Base-by-base conservation (phyloP, 1,284 basidiomycete genomes). In the Sporisorium sorghi region DNA sequence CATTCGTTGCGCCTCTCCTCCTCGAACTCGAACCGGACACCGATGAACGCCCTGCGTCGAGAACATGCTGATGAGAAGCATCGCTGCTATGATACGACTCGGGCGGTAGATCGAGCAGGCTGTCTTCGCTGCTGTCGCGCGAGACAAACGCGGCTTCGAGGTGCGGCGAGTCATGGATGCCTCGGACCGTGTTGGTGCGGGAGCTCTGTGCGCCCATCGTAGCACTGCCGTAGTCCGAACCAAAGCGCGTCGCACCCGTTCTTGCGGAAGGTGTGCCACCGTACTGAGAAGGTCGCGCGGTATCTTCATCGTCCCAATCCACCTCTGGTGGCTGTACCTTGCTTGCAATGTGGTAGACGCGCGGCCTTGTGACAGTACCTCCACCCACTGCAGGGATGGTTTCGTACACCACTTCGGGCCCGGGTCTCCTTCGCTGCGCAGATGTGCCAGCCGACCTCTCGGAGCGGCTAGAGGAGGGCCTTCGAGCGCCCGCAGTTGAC, bases 331-430 rank as follows among this genome's bases (percentile, higher is more conserved):
- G 59, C 49, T 73, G 81, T 70, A 91, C 89, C 76, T 88, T 87
- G 7, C 90, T 90, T 73, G 92, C 91, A 0, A 90, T 89, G 80
- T 92, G 91, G 67, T 89, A 89, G 23, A 93, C 87, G 5, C 92
- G 86, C 0, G 92, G 92, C 23, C 91, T 87, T 2, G 90, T 90
- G 63, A 93, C 87, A 0, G 88, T 88, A 1, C 91, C 91, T 26
- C 91, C 91, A 32, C 92, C 91, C 11, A 92, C 90, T 14, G 92
- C 91, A 1, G 91, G 90, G 64, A 91, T 89, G 0, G 90, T 90
- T 76, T 91, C 90, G 72, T 89, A 91, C 15, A 78, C 66, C 17
- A 73, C 61, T 12, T 60, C 65, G 8, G 71, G 58, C 40, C 64
- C 52, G 33, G 56, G 42, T 55, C 52, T 62, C 15, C 60, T 63